Base-by-base conservation (phyloP, 768 basidiomycete species). In the Leccinellum rugosiceps region DNA sequence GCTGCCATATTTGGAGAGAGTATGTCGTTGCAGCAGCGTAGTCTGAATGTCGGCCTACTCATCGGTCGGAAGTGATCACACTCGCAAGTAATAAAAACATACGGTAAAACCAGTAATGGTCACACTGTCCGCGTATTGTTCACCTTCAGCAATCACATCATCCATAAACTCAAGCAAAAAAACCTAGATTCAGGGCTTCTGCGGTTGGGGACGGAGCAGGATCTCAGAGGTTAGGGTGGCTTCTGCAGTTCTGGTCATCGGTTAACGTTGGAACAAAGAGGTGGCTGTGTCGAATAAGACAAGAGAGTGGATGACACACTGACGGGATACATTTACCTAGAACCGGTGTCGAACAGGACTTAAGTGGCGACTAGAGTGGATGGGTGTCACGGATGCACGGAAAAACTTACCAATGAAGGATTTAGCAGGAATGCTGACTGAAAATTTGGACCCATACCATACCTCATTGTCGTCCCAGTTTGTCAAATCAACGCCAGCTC, bases 51-150 rank as follows among this genome's bases (percentile, higher is more conserved):
- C 50, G 7, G 56, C 65, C 65, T 65, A 14, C 1, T 34, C 10
- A 1, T 17, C 28, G 14, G 48, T 61, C 50, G 63, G 45, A 14
- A 21, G 31, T 1, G 14, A 23, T 17, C 14, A 21, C 6, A n/a
- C 11, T 9, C 13, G 4, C 2, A 48, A 38, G 2, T 2, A 2
- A 11, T 14, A 13, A 14, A 6, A 19, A 52, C 60, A 11, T 53
- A 62, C 64, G 0, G 17, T 52, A 44, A 46, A 46, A 3, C 53
- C 55, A 2, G 55, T 52, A 13, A 64, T 43, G 13, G 55, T 47
- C 2, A 65, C 57, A 0, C 35, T 57, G 50, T 82, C 81, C 13
- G 55, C 71, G 61, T 74, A 81, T 50, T 74, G 67, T 14, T 65
- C 57, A 14, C 77, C 80, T 0, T 53, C 32, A n/a, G n/a, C n/a